phyloP scores from a whole-genome alignment of 1,284 basidiomycete species.

The Mixia osmundae region DNA sequence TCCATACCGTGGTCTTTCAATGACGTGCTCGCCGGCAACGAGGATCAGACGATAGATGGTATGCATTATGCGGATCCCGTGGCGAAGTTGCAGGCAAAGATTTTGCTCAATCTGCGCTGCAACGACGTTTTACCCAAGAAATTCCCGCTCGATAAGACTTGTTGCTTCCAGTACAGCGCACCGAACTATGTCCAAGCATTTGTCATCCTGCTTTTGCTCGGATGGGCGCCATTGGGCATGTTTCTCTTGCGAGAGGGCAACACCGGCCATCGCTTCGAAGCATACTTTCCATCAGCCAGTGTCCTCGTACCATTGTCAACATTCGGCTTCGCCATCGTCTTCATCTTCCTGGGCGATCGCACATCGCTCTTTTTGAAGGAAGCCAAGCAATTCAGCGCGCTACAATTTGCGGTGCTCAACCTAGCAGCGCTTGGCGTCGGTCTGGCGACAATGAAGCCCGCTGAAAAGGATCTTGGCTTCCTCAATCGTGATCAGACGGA shows the following conservation, averaged over 20 bases:
- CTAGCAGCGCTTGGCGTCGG: slow-evolving; percentile 35
- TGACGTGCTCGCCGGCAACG: slow-evolving; percentile 30
- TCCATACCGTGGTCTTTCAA: slow-evolving; percentile 53
- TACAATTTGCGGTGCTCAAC: slow-evolving; percentile 38
- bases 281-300: slow-evolving; percentile 24
- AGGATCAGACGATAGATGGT: slow-evolving; percentile 45
- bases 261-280: slow-evolving; percentile 6
- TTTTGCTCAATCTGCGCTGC: slow-evolving; percentile 57
- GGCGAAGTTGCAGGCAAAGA: slow-evolving; percentile 43
- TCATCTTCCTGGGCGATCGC: slow-evolving; percentile 55
- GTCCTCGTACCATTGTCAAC: slow-evolving; percentile 28
- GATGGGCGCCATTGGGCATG: slow-evolving; percentile 35
- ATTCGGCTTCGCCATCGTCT: slow-evolving; percentile 38
- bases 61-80: slow-evolving; percentile 48
- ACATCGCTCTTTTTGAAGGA: slow-evolving; percentile 65
- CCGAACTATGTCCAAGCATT: slow-evolving; percentile 38
- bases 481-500: slow-evolving; percentile 75
- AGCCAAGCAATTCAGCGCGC: slow-evolving; percentile 51
- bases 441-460: slow-evolving; percentile 38
- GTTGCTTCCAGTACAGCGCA: slow-evolving; percentile 50
- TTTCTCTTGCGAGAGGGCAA: slow-evolving; percentile 20
- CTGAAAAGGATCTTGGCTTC: slow-evolving; percentile 57
- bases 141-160: slow-evolving; percentile 52
- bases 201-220: slow-evolving; percentile 30
- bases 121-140: slow-evolving; percentile 45